Percentiles rank a stretch among this genome's conserved stretches.
Conservation (phyloP, 2,329 filamentous ascomycete genomes). For the Ophiostoma triangulosporum region DNA sequence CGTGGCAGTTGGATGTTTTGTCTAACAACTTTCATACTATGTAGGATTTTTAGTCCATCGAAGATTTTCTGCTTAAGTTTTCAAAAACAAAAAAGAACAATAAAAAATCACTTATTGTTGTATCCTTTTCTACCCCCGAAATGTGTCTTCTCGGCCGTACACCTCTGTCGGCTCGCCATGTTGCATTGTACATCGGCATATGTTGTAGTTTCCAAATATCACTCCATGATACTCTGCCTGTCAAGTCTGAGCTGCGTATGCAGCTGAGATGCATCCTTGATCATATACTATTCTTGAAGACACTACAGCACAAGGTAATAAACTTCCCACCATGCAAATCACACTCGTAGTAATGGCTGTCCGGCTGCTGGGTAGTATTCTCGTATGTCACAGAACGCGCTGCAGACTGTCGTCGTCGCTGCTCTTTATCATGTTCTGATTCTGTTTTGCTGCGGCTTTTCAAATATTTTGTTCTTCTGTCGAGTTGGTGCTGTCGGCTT, state of each 20-base stretch:
- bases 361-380: not conserved
- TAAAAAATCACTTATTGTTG: too few species aligned
- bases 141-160: not conserved
- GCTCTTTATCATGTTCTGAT: not conserved
- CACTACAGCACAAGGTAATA: not conserved
- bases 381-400: not conserved
- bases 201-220: too few species aligned
- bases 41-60: too few species aligned
- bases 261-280: conserved; percentile 24
- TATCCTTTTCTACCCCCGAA: too few species aligned
- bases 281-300: conserved; percentile 11
- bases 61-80: too few species aligned
- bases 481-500: not conserved
- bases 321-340: too few species aligned
- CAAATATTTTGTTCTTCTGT: too few species aligned
- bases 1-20: too few species aligned
- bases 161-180: not conserved
- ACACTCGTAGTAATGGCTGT: not conserved
- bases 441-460: not conserved
- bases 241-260: conserved; percentile 19
- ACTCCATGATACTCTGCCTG: too few species aligned
- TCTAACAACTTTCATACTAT: too few species aligned
- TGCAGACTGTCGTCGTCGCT: not conserved
- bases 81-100: too few species aligned
- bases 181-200: too few species aligned